These are phyloP conservation scores for Aethionema arabicum DNA, from an alignment of 345 rosid genomes.

Conservation along the genomic window DNA sequence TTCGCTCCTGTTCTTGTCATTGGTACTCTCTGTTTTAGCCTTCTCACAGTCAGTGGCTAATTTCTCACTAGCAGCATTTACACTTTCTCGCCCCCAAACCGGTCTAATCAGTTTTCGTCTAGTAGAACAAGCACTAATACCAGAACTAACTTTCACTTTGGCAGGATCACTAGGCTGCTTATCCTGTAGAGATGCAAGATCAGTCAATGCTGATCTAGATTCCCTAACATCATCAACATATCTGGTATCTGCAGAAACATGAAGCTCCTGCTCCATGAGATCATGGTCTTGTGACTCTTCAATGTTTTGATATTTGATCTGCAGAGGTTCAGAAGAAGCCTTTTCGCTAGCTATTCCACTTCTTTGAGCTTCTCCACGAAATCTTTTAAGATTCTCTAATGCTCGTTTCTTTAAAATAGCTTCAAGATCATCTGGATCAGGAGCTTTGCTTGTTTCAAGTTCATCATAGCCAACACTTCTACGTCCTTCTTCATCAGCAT, in stretches of 20 bases:
- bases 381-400: conserved; percentile 67
- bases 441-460: conserved; percentile 33
- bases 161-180: conserved; percentile 23
- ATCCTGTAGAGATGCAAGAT: conserved; percentile 30
- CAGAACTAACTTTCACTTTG: conserved; percentile 26
- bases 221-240: conserved; percentile 33
- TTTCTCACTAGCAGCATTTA: conserved; percentile 24
- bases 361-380: conserved; percentile 45
- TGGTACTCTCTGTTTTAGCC: conserved; percentile 31
- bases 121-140: conserved; percentile 31
- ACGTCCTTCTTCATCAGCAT: conserved; percentile 26
- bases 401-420: conserved; percentile 66
- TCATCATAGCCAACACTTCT: conserved; percentile 30
- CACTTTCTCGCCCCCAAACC: conserved; percentile 38
- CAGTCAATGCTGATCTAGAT: conserved; percentile 24
- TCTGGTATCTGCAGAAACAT: conserved; percentile 24
- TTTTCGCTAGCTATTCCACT: conserved; percentile 29
- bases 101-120: conserved; percentile 43
- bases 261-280: conserved; percentile 17
- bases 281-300: conserved; percentile 25
- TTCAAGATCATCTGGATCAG: conserved; percentile 52
- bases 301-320: conserved; percentile 25
- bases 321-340: conserved; percentile 25
- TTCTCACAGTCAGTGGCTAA: conserved; percentile 24
- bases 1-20: conserved; percentile 12